These are phyloP conservation scores for Pseudopyrenochaeta lycopersici DNA, from an alignment of 2,329 filamentous ascomycete genomes.

Conservation along the genomic window DNA sequence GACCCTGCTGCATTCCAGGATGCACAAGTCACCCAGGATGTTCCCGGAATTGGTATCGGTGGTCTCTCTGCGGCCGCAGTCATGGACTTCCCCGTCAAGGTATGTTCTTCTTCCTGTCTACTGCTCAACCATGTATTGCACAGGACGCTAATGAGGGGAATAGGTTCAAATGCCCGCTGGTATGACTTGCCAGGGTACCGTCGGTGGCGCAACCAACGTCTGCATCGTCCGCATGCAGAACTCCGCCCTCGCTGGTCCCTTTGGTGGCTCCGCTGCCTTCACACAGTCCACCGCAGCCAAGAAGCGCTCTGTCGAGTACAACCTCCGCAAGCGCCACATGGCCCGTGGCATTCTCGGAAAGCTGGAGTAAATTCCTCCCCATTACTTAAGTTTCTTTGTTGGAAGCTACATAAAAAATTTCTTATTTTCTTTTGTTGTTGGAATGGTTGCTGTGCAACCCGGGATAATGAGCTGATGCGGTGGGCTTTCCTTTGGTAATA, in stretches of 20 bases:
- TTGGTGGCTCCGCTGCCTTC: constrained; percentile 73
- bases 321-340: constrained; percentile 50
- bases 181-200: constrained; percentile 71
- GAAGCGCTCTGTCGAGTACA: constrained; percentile 70
- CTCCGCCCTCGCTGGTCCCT: constrained; percentile 68
- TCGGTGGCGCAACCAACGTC: constrained; percentile 68
- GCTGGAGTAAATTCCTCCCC: constrained; percentile 30
- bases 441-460: constrained; percentile 23
- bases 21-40: constrained; percentile 67
- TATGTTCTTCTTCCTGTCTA: constrained; percentile 10
- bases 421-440: neutral
- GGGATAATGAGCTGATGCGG: neutral
- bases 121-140: neutral
- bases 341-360: constrained; percentile 47
- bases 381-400: neutral
- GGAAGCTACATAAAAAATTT: too few species aligned
- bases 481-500: neutral
- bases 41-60: constrained; percentile 66
- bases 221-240: constrained; percentile 73
- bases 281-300: constrained; percentile 66
- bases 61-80: constrained; percentile 68
- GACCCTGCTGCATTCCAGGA: constrained; percentile 68
- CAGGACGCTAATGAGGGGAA: constrained; percentile 5
- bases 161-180: constrained; percentile 70
- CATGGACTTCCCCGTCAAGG: constrained; percentile 70